Conservation (phyloP, 139 green algal species). For the Tetratostichococcus sp. region DNA sequence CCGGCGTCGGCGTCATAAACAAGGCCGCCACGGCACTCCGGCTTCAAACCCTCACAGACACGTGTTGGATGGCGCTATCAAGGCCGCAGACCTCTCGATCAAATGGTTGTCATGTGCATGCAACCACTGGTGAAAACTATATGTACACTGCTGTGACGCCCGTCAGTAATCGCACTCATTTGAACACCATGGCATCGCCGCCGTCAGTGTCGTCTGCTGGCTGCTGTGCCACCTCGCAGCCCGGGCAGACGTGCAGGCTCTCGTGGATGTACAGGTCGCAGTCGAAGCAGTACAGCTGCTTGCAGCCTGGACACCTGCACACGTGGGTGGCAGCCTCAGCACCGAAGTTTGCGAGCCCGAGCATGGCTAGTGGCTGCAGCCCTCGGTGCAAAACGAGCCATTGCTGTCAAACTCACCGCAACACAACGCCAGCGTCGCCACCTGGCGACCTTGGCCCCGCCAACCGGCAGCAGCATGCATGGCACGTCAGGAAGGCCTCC, state of each 20-base stretch:
- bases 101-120: no score
- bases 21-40: no score
- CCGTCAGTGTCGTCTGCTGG: neutral
- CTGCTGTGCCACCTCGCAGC: slow-evolving; percentile 59
- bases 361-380: no score
- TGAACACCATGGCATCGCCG: neutral
- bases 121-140: no score
- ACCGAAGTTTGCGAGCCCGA: no score
- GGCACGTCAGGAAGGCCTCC: slow-evolving; percentile 50
- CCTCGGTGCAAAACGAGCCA: neutral
- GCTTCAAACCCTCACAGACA: no score
- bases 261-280: slow-evolving; percentile 94
- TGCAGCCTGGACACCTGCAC: slow-evolving; percentile 54
- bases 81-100: no score
- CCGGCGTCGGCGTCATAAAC: no score
- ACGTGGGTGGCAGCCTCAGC: no score
- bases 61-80: no score
- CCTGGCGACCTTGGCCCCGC: slow-evolving; percentile 6
- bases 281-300: slow-evolving; percentile 84
- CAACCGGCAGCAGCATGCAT: slow-evolving; percentile 43
- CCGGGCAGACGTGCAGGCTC: slow-evolving; percentile 91
- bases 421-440: slow-evolving; percentile 25
- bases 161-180: no score
- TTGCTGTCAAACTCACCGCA: slow-evolving; percentile 35
- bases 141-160: no score